phyloP scores from a whole-genome alignment of 2,329 filamentous ascomycete species.

The Trichoderma harzianum region DNA sequence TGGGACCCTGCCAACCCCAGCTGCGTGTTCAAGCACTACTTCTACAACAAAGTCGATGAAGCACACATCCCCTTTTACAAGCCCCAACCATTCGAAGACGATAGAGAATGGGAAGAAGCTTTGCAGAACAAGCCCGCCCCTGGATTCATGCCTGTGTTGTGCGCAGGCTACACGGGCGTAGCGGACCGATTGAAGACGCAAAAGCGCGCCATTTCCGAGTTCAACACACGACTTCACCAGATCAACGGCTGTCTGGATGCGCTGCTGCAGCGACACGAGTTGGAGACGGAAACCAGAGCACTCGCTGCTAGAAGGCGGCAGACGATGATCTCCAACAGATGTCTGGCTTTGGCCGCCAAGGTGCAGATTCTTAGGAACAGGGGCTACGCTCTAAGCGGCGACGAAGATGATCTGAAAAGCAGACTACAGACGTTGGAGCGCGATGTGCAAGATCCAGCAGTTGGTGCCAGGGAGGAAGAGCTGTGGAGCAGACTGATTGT shows the following conservation, averaged over 20 bases:
- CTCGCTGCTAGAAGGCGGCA: slow-evolving; percentile 71
- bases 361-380: slow-evolving; percentile 78
- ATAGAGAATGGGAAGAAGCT: slow-evolving; percentile 79
- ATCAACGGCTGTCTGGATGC: slow-evolving; percentile 72
- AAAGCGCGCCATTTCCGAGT: slow-evolving; percentile 63
- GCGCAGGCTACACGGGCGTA: slow-evolving; percentile 68
- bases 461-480: slow-evolving; percentile 75
- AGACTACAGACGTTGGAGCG: slow-evolving; percentile 68
- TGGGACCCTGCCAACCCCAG: slow-evolving; percentile 68
- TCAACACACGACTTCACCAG: slow-evolving; percentile 71
- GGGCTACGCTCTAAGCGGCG: slow-evolving; percentile 74
- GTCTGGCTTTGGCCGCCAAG: slow-evolving; percentile 70
- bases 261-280: slow-evolving; percentile 72
- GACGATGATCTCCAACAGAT: slow-evolving; percentile 67
- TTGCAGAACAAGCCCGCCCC: slow-evolving; percentile 74
- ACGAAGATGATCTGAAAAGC: slow-evolving; percentile 74
- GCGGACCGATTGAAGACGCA: slow-evolving; percentile 71
- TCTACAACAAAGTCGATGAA: slow-evolving; percentile 81
- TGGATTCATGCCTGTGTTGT: slow-evolving; percentile 73
- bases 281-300: slow-evolving; percentile 70
- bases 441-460: slow-evolving; percentile 68
- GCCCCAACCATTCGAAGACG: slow-evolving; percentile 66
- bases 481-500: slow-evolving; percentile 80
- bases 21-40: slow-evolving; percentile 77
- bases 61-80: slow-evolving; percentile 73